These are phyloP conservation scores for Tricholoma hemisulphureum DNA, from an alignment of 768 basidiomycete species.

Conservation along the genomic window DNA sequence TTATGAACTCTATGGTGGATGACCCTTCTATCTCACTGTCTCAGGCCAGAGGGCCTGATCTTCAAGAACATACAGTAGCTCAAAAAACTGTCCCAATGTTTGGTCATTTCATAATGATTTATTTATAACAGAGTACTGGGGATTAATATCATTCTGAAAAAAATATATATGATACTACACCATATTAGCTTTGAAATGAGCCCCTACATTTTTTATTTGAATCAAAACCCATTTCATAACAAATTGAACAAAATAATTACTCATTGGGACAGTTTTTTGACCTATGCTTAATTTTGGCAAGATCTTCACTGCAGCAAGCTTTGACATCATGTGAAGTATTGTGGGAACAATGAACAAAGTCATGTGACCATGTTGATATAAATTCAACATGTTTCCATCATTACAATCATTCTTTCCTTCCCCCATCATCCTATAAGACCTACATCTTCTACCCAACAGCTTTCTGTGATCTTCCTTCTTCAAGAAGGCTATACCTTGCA, in stretches of 20 bases:
- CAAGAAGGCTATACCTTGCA: not conserved
- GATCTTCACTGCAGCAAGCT: not conserved
- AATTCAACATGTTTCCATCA: not conserved
- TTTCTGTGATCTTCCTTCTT: not conserved
- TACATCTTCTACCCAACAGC: not conserved
- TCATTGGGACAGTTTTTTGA: slow-evolving; percentile 4
- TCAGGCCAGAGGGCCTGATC: too few species aligned
- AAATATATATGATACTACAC: not conserved
- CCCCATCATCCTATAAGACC: not conserved
- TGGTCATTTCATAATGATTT: too few species aligned
- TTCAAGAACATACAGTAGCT: too few species aligned
- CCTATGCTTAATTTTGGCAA: not conserved
- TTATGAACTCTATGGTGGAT: too few species aligned
- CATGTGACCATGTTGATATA: not conserved
- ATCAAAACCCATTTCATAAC: not conserved
- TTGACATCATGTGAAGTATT: not conserved
- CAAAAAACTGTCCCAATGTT: too few species aligned
- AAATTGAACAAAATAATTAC: slow-evolving; percentile 1
- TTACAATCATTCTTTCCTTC: slow-evolving; percentile 1
- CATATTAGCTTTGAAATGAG: not conserved
- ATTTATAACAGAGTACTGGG: not conserved
- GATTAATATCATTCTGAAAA: not conserved
- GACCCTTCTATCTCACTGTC: too few species aligned
- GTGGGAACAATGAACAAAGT: not conserved
- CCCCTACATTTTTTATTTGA: not conserved